phyloP scores from a whole-genome alignment of 1,139 yeast genomes.

The Pichia kudriavzevii region DNA sequence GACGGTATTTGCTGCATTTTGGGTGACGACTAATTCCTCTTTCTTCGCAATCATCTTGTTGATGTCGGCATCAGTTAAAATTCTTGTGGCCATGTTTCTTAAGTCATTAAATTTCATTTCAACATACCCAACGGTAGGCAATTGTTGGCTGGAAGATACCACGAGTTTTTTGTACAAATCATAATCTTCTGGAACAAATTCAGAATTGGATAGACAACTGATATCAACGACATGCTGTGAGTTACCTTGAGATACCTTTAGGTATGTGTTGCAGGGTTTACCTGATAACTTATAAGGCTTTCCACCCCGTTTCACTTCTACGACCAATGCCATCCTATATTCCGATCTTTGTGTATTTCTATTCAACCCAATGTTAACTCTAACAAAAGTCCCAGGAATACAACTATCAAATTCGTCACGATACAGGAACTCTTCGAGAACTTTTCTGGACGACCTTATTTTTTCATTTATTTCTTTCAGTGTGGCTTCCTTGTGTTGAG shows the following conservation, averaged over 20 bases:
- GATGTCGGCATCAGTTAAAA: constrained; percentile 68
- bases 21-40: constrained; percentile 42
- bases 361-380: constrained; percentile 72
- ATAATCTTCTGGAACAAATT: constrained; percentile 62
- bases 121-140: constrained; percentile 63
- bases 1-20: constrained; percentile 70
- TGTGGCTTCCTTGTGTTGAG: constrained; percentile 31
- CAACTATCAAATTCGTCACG: constrained; percentile 72
- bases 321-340: constrained; percentile 79
- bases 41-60: constrained; percentile 74
- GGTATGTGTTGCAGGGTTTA: constrained; percentile 51
- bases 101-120: constrained; percentile 59
- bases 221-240: constrained; percentile 71
- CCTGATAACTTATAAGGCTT: constrained; percentile 49
- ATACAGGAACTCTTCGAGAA: constrained; percentile 67
- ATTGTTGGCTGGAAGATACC: constrained; percentile 41
- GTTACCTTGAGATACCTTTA: constrained; percentile 61
- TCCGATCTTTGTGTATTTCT: constrained; percentile 54
- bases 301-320: constrained; percentile 41
- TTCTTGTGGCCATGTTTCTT: constrained; percentile 51
- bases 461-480: constrained; percentile 54
- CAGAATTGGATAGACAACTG: constrained; percentile 71
- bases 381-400: constrained; percentile 68
- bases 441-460: constrained; percentile 68
- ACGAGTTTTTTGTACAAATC: constrained; percentile 59